These are phyloP conservation scores for Rhododendron williamsianum DNA, from an alignment of 148 eudicot genomes.

Conservation along the genomic window DNA sequence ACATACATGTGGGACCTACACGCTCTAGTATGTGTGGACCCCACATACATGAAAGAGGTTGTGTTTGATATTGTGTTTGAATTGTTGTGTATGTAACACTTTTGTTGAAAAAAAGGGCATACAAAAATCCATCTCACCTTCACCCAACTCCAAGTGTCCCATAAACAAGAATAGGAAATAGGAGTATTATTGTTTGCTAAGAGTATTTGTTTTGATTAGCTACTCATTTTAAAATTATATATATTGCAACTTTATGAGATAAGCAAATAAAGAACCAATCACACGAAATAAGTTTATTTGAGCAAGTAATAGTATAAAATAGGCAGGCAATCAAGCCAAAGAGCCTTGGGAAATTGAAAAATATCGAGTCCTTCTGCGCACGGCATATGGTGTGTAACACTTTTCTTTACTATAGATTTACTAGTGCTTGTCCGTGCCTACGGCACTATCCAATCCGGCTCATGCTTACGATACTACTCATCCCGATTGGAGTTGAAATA, in stretches of 20 bases:
- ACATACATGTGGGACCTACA: too few species aligned
- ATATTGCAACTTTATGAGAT: neutral
- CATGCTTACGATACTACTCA: too few species aligned
- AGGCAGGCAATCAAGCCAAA: neutral
- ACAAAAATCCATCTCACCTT: neutral
- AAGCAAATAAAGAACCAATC: conserved; percentile 1
- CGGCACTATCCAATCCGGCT: too few species aligned
- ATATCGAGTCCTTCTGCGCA: neutral
- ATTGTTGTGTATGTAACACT: too few species aligned
- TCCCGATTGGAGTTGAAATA: too few species aligned
- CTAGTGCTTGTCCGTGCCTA: too few species aligned
- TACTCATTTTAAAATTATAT: neutral
- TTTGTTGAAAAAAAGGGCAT: neutral
- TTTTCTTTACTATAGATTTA: too few species aligned
- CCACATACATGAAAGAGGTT: too few species aligned
- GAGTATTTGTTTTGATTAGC: neutral
- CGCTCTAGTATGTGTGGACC: too few species aligned
- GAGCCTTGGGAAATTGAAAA: neutral
- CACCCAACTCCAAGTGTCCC: neutral
- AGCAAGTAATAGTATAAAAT: neutral
- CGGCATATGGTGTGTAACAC: neutral
- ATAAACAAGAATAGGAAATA: neutral
- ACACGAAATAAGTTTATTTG: neutral
- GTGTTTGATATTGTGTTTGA: too few species aligned
- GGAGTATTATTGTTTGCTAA: neutral